phyloP scores from a whole-genome alignment of 164 flowering plant species.

The Berberis thunbergii region DNA sequence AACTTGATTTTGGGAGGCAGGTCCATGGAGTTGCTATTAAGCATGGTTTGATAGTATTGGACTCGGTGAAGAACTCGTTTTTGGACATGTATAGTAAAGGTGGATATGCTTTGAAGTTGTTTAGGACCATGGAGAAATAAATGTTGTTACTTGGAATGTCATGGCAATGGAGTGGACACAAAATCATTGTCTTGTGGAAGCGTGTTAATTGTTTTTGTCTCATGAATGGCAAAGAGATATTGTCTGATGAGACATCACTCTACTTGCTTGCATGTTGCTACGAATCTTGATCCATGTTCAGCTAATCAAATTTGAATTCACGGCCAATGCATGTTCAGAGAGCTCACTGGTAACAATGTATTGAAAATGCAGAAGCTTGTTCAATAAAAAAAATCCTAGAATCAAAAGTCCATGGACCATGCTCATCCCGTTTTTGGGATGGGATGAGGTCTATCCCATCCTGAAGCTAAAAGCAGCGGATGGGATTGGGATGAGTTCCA shows the following conservation, averaged over 20 bases:
- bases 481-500: no score
- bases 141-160: slow-evolving; percentile 56
- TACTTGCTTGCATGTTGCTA: slow-evolving; percentile 43
- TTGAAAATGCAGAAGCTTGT: slow-evolving; percentile 51
- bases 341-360: slow-evolving; percentile 55
- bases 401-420: no score
- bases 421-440: no score
- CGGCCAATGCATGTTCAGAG: slow-evolving; percentile 15
- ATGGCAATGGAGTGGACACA: slow-evolving; percentile 45
- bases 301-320: slow-evolving; percentile 40
- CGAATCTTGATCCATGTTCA: slow-evolving; percentile 41
- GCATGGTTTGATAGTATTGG: slow-evolving; percentile 21
- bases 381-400: slow-evolving; percentile 4
- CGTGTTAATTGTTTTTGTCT: slow-evolving; percentile 38
- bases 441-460: no score
- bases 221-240: slow-evolving; percentile 44
- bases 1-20: slow-evolving; percentile 35
- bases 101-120: slow-evolving; percentile 29
- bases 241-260: slow-evolving; percentile 43
- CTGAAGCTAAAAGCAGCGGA: no score
- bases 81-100: slow-evolving; percentile 58
- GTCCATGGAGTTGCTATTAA: slow-evolving; percentile 39
- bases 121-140: slow-evolving; percentile 12
- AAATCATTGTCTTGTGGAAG: slow-evolving; percentile 36
- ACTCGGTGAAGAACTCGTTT: slow-evolving; percentile 40